These are phyloP conservation scores for Tulasnella sp. DNA, from an alignment of 768 basidiomycete genomes.

Conservation along the genomic window DNA sequence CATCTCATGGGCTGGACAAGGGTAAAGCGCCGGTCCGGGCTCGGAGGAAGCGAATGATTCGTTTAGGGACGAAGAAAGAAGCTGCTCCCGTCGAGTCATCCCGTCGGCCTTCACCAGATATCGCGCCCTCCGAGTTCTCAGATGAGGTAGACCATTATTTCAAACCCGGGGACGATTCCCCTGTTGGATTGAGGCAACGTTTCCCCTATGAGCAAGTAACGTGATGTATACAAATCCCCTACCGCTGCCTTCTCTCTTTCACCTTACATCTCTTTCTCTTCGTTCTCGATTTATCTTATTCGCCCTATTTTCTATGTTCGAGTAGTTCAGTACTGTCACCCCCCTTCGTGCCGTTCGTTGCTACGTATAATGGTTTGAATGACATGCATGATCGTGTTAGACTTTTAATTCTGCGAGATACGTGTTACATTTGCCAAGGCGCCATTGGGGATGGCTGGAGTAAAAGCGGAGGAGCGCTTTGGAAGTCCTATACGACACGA, in stretches of 20 bases:
- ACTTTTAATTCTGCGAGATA: neutral
- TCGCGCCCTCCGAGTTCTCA: slow-evolving; percentile 45
- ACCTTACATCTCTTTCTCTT: neutral
- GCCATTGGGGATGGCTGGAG: neutral
- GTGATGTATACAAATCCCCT: neutral
- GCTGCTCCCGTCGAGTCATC: slow-evolving; percentile 26
- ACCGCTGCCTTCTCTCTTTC: neutral
- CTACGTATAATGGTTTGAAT: neutral
- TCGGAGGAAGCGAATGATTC: slow-evolving; percentile 63
- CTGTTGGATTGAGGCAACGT: neutral
- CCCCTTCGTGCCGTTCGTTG: neutral
- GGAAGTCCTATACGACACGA: neutral
- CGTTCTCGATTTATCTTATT: neutral
- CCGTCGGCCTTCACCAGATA: slow-evolving; percentile 21
- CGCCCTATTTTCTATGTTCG: neutral
- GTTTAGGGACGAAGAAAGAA: slow-evolving; percentile 40
- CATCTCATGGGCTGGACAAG: neutral
- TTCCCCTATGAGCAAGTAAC: neutral
- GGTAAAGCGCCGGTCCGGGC: slow-evolving; percentile 61
- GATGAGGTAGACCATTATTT: slow-evolving; percentile 65
- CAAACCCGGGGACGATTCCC: slow-evolving; percentile 27
- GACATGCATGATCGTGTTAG: neutral
- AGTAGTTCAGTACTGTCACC: neutral
- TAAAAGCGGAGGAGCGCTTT: neutral
- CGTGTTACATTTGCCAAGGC: neutral